Percentiles rank a stretch among this genome's conserved stretches.
These are phyloP conservation scores for Solanum verrucosum DNA, from an alignment of 257 asterid genomes.

Conservation along the genomic window DNA sequence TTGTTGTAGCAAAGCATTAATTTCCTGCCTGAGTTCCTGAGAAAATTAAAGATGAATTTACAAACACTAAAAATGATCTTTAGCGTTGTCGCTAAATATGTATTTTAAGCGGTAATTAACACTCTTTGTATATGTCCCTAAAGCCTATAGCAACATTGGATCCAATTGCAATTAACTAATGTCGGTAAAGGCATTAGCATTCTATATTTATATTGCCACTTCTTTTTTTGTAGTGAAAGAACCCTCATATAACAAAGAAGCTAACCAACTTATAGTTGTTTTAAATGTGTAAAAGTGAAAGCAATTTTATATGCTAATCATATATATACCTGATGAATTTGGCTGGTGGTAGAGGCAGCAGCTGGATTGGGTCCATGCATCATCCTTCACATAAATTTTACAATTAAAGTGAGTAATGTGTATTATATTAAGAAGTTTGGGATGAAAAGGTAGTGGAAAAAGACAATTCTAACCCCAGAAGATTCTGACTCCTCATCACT, in stretches of 20 bases:
- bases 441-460: background rate
- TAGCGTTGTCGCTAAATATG: no score
- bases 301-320: background rate
- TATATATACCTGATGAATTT: background rate
- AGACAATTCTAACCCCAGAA: slow-evolving; percentile 4
- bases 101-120: no score
- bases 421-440: background rate
- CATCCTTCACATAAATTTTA: background rate
- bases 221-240: no score
- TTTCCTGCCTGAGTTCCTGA: slow-evolving; percentile 7
- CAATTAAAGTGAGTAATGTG: background rate
- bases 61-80: background rate
- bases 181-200: no score
- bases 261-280: background rate
- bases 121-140: no score
- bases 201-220: no score
- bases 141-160: no score
- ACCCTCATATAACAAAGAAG: background rate
- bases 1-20: background rate
- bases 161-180: no score
- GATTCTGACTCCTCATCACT: slow-evolving; percentile 2
- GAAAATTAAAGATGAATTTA: background rate
- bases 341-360: background rate
- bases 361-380: background rate
- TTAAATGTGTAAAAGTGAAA: background rate